phyloP scores from a whole-genome alignment of 73 alveolate genomes.

The Symbiodinium pilosum region DNA sequence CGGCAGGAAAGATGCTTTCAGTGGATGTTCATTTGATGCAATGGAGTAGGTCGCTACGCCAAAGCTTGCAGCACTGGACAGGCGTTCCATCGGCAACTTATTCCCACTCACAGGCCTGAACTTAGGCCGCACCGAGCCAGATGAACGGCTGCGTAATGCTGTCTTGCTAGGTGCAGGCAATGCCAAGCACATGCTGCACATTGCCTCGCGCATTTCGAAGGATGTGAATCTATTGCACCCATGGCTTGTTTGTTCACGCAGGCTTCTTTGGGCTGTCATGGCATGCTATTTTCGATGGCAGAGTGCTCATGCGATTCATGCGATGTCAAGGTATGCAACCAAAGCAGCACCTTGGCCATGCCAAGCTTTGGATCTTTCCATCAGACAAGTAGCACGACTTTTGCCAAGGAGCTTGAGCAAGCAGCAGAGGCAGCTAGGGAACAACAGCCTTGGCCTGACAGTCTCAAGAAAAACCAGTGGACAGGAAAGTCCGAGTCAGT shows the following conservation, averaged over 20 bases:
- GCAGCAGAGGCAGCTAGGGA: not conserved
- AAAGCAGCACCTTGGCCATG: not conserved
- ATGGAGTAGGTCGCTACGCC: not conserved
- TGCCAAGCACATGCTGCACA: conserved; percentile 76
- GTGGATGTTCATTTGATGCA: not conserved
- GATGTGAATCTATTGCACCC: conserved; percentile 61
- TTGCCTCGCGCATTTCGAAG: conserved; percentile 68
- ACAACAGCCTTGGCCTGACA: not conserved
- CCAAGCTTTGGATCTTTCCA: not conserved
- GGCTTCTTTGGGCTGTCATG: too few species aligned
- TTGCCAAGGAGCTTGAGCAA: not conserved
- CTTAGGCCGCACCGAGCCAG: not conserved
- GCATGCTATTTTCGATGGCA: too few species aligned
- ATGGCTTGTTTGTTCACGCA: not conserved
- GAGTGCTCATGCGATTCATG: too few species aligned
- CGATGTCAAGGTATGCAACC: not conserved
- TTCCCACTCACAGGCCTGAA: conserved; percentile 56
- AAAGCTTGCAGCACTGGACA: not conserved
- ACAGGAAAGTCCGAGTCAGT: not conserved
- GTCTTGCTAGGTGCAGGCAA: conserved; percentile 53
- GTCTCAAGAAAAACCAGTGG: not conserved
- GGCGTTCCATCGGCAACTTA: conserved; percentile 78
- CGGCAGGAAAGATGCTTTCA: not conserved
- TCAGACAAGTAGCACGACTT: not conserved
- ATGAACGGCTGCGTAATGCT: not conserved